Evolutionary conservation across 352 stramenopile species (phyloP).

Genomic region (Globisporangium cystogenes): DNA sequence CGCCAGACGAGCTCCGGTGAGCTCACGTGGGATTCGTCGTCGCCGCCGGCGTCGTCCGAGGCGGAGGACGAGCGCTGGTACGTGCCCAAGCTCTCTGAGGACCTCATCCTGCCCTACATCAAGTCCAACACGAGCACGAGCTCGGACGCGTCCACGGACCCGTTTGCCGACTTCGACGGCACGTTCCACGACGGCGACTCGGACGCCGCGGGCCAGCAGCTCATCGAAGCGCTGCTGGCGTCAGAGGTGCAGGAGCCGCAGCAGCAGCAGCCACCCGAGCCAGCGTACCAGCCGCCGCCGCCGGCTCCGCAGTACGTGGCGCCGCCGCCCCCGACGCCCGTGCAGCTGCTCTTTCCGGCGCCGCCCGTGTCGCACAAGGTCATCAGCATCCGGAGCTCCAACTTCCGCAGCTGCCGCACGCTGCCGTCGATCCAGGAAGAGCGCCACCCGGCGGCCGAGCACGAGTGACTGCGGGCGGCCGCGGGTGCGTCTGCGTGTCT

Average conservation of each 20-base stretch:
- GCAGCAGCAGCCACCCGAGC: neutral
- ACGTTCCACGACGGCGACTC: constrained; percentile 9
- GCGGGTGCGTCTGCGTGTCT: neutral
- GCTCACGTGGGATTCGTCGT: constrained; percentile 13
- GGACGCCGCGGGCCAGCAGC: neutral
- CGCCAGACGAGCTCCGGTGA: constrained; percentile 10
- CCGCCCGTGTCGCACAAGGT: constrained; percentile 29
- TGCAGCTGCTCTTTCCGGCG: constrained; percentile 1
- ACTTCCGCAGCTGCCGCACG: constrained; percentile 20
- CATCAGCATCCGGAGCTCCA: constrained; percentile 49
- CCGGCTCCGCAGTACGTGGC: neutral
- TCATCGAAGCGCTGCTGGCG: neutral
- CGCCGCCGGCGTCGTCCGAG: constrained; percentile 3
- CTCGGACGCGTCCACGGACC: constrained; percentile 7
- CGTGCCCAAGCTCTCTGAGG: constrained; percentile 5
- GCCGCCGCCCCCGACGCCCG: neutral
- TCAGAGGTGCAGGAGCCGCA: too few relatives aligned
- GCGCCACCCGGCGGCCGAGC: constrained; percentile 10
- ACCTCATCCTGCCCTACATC: constrained; percentile 6
- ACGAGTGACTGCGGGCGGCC: neutral
- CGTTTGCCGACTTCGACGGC: constrained; percentile 16
- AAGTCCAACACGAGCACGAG: constrained; percentile 12
- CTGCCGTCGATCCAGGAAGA: constrained; percentile 39
- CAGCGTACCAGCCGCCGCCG: neutral
- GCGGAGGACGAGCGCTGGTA: constrained; percentile 19